Conservation (phyloP, 1,284 basidiomycete genomes). For the Ustilago trichophora region DNA sequence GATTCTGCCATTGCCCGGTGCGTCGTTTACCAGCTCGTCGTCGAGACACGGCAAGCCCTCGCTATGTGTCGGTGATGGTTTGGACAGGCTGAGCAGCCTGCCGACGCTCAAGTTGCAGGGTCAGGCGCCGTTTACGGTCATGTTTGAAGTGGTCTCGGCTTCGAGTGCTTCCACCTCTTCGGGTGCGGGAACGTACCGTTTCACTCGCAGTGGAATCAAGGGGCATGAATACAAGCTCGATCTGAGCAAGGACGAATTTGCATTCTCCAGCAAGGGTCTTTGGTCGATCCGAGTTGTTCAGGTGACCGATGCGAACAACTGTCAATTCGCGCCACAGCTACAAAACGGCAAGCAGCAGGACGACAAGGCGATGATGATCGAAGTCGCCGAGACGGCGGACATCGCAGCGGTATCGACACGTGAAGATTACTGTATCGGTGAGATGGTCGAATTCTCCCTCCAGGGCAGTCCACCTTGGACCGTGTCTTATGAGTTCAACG, state of each 20-base stretch:
- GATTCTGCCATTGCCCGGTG: conserved; percentile 52
- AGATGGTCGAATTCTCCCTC: conserved; percentile 87
- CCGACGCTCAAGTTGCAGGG: conserved; percentile 72
- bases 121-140: conserved; percentile 84
- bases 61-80: conserved; percentile 71
- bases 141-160: conserved; percentile 73
- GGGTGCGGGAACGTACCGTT: conserved; percentile 62
- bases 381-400: conserved; percentile 92
- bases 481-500: conserved; percentile 85
- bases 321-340: conserved; percentile 19
- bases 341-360: conserved; percentile 9
- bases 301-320: conserved; percentile 58
- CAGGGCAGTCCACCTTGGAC: conserved; percentile 97
- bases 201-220: conserved; percentile 71
- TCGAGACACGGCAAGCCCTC: conserved; percentile 71
- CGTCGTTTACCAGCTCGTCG: conserved; percentile 21
- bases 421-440: conserved; percentile 88
- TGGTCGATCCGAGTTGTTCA: conserved; percentile 70
- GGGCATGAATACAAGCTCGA: conserved; percentile 83
- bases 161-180: conserved; percentile 67
- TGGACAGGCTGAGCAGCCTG: conserved; percentile 27
- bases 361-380: conserved; percentile 63
- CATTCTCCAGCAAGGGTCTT: conserved; percentile 77
- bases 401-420: conserved; percentile 84
- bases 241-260: conserved; percentile 78